Percentiles rank a stretch among this genome's conserved stretches.
These are phyloP conservation scores for Penicillium fimorum DNA, from an alignment of 495 filamentous ascomycete genomes.

Conservation along the genomic window DNA sequence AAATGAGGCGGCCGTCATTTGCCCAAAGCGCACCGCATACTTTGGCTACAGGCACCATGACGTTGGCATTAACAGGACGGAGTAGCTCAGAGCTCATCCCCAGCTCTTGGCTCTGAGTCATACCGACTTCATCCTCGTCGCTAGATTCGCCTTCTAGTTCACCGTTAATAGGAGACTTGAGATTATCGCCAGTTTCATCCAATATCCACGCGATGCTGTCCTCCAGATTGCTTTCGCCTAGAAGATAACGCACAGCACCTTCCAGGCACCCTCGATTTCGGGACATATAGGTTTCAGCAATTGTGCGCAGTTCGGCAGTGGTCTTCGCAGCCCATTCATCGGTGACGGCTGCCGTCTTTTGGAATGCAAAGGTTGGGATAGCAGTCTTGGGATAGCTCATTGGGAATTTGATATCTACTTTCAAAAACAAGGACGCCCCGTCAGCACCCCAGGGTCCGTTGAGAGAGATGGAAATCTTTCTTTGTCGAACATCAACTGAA, in stretches of 20 bases:
- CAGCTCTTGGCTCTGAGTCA: conserved; percentile 51
- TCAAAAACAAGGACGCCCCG: conserved; percentile 69
- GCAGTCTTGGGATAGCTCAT: conserved; percentile 67
- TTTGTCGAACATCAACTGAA: conserved; percentile 73
- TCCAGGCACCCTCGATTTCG: conserved; percentile 77
- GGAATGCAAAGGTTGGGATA: conserved; percentile 65
- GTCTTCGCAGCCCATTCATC: conserved; percentile 65
- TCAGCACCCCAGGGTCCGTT: conserved; percentile 83
- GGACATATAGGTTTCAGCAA: conserved; percentile 65
- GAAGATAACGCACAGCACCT: conserved; percentile 74
- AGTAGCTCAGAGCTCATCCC: conserved; percentile 55
- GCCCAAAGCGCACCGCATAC: conserved; percentile 76
- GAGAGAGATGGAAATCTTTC: conserved; percentile 71
- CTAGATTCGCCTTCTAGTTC: conserved; percentile 73
- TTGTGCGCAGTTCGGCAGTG: conserved; percentile 63
- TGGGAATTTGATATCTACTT: conserved; percentile 78
- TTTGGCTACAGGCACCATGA: conserved; percentile 72
- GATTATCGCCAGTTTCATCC: conserved; percentile 42
- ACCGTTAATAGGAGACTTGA: conserved; percentile 52
- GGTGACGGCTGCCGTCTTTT: conserved; percentile 76
- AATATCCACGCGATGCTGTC: conserved; percentile 69
- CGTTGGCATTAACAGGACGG: conserved; percentile 62
- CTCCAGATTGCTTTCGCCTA: conserved; percentile 78
- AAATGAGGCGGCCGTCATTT: conserved; percentile 73
- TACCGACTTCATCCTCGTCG: conserved; percentile 77